Base-by-base conservation (phyloP, 495 filamentous ascomycete species). In the Penicillium pulvis region DNA sequence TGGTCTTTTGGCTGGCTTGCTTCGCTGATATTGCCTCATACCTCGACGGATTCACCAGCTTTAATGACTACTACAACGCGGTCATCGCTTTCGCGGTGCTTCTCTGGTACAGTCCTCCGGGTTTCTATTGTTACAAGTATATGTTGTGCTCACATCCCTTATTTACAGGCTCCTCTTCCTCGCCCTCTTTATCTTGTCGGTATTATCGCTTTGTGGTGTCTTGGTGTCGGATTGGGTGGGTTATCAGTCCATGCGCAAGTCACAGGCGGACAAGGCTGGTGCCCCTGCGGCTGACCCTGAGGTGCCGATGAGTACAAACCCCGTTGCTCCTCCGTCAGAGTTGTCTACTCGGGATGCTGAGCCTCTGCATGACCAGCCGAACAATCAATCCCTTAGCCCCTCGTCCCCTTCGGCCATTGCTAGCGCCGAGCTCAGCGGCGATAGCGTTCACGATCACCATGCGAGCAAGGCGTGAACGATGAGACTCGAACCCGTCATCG, bases 1-100 rank as follows among this genome's bases (percentile, higher is more conserved):
- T 63, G 59, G 65, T 72, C 17, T 74, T 74, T 42, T 74, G 71
- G 71, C 51, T 74, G 55, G 71, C 69, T 11, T 45, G 57, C 31
- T 74, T 74, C 47, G 71, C 71, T 33, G 70, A 74, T 54, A 55
- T 74, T 19, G 69, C 56, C 11, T 55, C 45, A 20, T 4, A 55
- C 2, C 56, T 71, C 8, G 52, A 42, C 20, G 63, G 59, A 2
- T 17, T 3, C 19, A 42, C 23, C 23, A 63, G 46, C 48, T 44
- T 11, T 5, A 64, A 23, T 35, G 60, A 61, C 45, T 65, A 66
- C 48, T 50, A 64, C 11, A 65, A 63, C 28, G 69, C 71, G 1
- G 35, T 71, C 9, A 56, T 74, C 46, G 71, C 71, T 5, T 74
- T 74, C 59, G 67, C 62, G 5, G 62, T 74, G 17, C 57, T 74